A percentile compares a stretch with the other conserved stretches of the same genome.
These are phyloP conservation scores for Tolypocladium guangdongense DNA, from an alignment of 2,329 filamentous ascomycete species.

Conservation along the genomic window DNA sequence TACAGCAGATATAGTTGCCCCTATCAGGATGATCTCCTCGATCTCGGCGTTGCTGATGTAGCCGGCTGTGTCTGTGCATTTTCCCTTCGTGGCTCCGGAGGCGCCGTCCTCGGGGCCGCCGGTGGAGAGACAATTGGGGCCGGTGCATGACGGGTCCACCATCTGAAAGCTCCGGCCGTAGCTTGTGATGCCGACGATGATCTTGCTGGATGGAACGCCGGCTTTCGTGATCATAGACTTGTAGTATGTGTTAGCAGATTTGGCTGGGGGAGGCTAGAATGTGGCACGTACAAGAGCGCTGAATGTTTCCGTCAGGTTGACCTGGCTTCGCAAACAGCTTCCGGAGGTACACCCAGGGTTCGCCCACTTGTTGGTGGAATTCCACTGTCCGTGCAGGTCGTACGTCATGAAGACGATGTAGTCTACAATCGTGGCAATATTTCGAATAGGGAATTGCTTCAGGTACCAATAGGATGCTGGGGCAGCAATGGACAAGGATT, in stretches of 20 bases:
- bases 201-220: slow-evolving; percentile 15
- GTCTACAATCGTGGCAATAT: too few relatives aligned
- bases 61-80: slow-evolving; percentile 17
- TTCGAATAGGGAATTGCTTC: too few relatives aligned
- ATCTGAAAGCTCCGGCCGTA: slow-evolving; percentile 21
- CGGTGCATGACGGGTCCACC: slow-evolving; percentile 10
- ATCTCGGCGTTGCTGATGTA: slow-evolving; percentile 21
- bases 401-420: slow-evolving; percentile 6
- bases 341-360: slow-evolving; percentile 15
- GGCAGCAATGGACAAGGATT: neutral
- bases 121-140: slow-evolving; percentile 9
- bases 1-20: slow-evolving; percentile 35
- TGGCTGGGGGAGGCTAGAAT: too few relatives aligned
- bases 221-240: slow-evolving; percentile 23
- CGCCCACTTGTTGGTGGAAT: slow-evolving; percentile 15
- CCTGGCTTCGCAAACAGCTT: slow-evolving; percentile 22
- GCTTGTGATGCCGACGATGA: slow-evolving; percentile 18
- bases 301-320: slow-evolving; percentile 25
- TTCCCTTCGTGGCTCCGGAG: slow-evolving; percentile 12
- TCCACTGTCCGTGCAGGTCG: slow-evolving; percentile 21
- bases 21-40: slow-evolving; percentile 17
- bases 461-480: too few relatives aligned
- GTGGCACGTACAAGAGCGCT: slow-evolving; percentile 10
- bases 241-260: too few relatives aligned
- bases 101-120: slow-evolving; percentile 4